These are phyloP conservation scores for Alternaria atra DNA, from an alignment of 2,329 filamentous ascomycete species.

Conservation along the genomic window DNA sequence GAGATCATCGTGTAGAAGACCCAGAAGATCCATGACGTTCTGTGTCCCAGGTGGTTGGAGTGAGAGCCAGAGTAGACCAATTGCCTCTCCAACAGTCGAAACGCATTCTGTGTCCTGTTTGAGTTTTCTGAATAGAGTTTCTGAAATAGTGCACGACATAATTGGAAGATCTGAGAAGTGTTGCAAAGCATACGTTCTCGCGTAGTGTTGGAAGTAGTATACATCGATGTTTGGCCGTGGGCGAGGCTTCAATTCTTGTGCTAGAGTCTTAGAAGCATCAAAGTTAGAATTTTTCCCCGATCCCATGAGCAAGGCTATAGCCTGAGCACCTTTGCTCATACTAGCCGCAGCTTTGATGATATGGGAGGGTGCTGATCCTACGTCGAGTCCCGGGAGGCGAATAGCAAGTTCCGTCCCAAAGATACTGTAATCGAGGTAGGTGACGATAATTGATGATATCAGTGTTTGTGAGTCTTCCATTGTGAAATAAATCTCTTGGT, in stretches of 20 bases:
- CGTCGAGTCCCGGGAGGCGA: neutral
- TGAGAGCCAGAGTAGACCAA: neutral
- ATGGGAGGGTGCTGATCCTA: neutral
- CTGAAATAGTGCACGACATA: neutral
- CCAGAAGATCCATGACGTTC: no score
- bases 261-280: neutral
- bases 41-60: neutral
- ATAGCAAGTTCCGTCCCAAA: constrained; percentile 22
- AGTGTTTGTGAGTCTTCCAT: constrained; percentile 12
- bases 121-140: neutral
- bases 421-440: constrained; percentile 31
- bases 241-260: neutral
- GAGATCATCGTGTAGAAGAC: neutral
- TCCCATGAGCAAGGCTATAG: neutral
- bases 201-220: neutral
- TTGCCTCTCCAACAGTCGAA: neutral
- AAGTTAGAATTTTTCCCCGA: neutral
- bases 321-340: neutral
- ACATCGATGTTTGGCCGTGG: neutral
- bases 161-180: neutral
- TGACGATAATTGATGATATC: constrained; percentile 28
- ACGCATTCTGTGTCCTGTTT: neutral
- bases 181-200: neutral
- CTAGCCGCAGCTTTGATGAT: neutral
- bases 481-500: neutral